phyloP scores from a whole-genome alignment of 768 basidiomycete genomes.

The Kwoniella botswanensis region DNA sequence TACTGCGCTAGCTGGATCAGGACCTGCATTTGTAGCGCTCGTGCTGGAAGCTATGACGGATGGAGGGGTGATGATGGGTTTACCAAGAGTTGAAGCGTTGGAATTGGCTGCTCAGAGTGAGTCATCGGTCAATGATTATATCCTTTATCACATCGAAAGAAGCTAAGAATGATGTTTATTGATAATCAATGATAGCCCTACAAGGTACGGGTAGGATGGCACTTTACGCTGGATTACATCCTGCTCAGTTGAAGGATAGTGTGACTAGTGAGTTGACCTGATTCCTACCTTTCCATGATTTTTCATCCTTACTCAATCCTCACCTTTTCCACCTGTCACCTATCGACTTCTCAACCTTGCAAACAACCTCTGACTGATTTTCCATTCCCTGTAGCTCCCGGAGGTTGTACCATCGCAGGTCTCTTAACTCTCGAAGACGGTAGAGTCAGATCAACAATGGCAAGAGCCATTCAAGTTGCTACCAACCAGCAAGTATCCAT shows the following conservation, averaged over 20 bases:
- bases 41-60: constrained; percentile 99
- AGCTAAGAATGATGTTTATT: background rate
- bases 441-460: constrained; percentile 88
- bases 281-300: too few relatives aligned
- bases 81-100: constrained; percentile 88
- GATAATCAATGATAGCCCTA: constrained; percentile 65
- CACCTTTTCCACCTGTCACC: background rate
- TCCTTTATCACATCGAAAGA: background rate
- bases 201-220: constrained; percentile 98
- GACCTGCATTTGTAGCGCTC: constrained; percentile 95
- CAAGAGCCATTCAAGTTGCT: constrained; percentile 90
- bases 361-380: background rate
- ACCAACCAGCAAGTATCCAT: constrained; percentile 61
- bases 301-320: too few relatives aligned
- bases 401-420: constrained; percentile 94
- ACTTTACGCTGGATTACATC: constrained; percentile 83
- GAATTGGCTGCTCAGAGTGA: constrained; percentile 94
- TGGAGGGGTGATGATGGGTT: constrained; percentile 99
- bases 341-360: background rate
- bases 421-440: constrained; percentile 93
- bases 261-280: constrained; percentile 78
- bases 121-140: constrained; percentile 39
- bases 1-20: constrained; percentile 93
- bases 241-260: constrained; percentile 94
- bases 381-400: constrained; percentile 71